These are phyloP conservation scores for Harrya chromipes DNA, from an alignment of 768 basidiomycete genomes.

Conservation along the genomic window DNA sequence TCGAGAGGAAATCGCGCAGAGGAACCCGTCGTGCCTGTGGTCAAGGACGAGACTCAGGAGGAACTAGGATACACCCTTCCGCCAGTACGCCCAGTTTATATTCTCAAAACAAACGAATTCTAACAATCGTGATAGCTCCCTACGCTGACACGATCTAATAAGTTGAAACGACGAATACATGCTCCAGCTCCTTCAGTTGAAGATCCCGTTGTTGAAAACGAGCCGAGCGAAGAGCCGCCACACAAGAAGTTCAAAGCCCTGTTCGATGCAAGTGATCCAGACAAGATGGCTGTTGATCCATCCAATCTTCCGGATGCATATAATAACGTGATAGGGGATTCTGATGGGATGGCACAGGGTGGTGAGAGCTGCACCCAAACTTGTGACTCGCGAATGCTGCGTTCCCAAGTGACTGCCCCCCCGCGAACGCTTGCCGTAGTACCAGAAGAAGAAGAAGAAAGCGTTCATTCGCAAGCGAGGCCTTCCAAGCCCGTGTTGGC, in stretches of 20 bases:
- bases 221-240: conserved; percentile 44
- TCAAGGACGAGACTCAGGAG: conserved; percentile 10
- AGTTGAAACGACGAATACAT: conserved; percentile 55
- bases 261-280: conserved; percentile 64
- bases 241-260: conserved; percentile 69
- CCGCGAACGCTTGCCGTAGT: conserved; percentile 32
- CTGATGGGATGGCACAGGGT: conserved; percentile 12
- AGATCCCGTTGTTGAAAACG: conserved; percentile 14
- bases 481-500: neutral
- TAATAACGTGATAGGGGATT: conserved; percentile 6
- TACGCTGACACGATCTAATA: conserved; percentile 37
- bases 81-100: conserved; percentile 19
- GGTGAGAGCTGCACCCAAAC: conserved; percentile 29
- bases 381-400: conserved; percentile 11
- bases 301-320: conserved; percentile 11
- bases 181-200: conserved; percentile 24
- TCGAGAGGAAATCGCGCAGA: conserved; percentile 13
- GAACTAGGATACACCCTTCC: conserved; percentile 19
- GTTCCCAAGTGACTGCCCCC: conserved; percentile 1
- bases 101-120: neutral
- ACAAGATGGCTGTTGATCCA: conserved; percentile 32
- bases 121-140: conserved; percentile 34
- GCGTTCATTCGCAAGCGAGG: conserved; percentile 9
- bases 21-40: neutral
- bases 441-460: conserved; percentile 59